These are phyloP conservation scores for Citrus inodora DNA, from an alignment of 345 rosid genomes.

Conservation along the genomic window DNA sequence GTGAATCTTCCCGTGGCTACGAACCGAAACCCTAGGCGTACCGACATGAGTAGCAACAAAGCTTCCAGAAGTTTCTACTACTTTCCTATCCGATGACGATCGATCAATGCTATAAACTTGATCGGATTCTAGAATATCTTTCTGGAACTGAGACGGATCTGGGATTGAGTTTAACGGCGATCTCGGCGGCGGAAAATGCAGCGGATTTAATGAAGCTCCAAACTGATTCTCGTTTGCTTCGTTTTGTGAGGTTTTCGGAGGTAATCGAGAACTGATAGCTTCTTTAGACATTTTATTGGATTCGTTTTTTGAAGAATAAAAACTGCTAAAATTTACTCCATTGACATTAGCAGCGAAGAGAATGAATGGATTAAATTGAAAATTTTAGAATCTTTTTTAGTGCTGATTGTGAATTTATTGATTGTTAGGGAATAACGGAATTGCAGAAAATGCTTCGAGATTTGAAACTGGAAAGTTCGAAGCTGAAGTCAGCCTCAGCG, in stretches of 20 bases:
- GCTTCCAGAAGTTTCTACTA: slow-evolving; percentile 16
- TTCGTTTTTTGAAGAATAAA: background rate
- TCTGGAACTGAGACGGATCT: slow-evolving; percentile 61
- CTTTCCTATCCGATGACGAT: slow-evolving; percentile 19
- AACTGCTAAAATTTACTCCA: background rate
- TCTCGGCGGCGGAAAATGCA: slow-evolving; percentile 60
- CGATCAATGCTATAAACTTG: background rate
- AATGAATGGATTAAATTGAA: too few relatives aligned
- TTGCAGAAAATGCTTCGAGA: background rate
- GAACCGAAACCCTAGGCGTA: slow-evolving; percentile 39
- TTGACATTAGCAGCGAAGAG: background rate
- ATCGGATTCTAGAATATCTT: slow-evolving; percentile 9
- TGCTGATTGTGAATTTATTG: too few relatives aligned
- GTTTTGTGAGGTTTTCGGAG: slow-evolving; percentile 21
- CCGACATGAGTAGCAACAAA: slow-evolving; percentile 16
- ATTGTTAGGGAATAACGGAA: background rate
- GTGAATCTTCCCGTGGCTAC: slow-evolving; percentile 45
- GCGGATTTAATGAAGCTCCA: slow-evolving; percentile 29
- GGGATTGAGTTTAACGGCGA: slow-evolving; percentile 72
- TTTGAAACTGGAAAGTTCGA: slow-evolving; percentile 8
- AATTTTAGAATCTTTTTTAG: too few relatives aligned
- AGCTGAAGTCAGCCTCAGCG: background rate
- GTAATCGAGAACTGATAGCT: slow-evolving; percentile 25
- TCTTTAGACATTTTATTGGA: slow-evolving; percentile 9
- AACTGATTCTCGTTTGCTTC: slow-evolving; percentile 69